Conservation (phyloP, 352 stramenopile species). For the Phytophthora citricola region DNA sequence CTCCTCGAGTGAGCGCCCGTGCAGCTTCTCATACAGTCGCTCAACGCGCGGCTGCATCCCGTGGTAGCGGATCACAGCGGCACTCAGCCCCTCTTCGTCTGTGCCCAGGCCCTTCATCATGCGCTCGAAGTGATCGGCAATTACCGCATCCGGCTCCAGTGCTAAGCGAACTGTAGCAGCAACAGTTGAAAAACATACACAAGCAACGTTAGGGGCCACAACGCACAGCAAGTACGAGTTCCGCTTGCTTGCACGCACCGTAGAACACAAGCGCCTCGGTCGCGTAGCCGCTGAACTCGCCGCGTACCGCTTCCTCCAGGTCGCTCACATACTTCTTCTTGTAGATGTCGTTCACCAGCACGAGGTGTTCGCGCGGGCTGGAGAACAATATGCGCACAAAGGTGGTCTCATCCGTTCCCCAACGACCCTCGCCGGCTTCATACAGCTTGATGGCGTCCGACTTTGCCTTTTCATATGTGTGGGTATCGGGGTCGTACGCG, state of each 20-base stretch:
- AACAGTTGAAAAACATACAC: slow-evolving; percentile 10
- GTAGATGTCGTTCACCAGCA: slow-evolving; percentile 71
- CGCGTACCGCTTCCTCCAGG: slow-evolving; percentile 58
- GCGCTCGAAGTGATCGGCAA: slow-evolving; percentile 63
- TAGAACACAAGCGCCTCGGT: slow-evolving; percentile 70
- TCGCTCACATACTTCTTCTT: slow-evolving; percentile 72
- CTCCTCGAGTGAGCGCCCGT: slow-evolving; percentile 54
- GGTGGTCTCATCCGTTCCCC: slow-evolving; percentile 74
- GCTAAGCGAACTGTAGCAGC: slow-evolving; percentile 51
- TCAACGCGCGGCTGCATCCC: slow-evolving; percentile 48
- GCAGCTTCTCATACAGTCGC: slow-evolving; percentile 50
- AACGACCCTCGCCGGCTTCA: slow-evolving; percentile 73
- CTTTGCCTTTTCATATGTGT: slow-evolving; percentile 65
- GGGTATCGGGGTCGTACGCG: slow-evolving; percentile 51
- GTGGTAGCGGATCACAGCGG: slow-evolving; percentile 64
- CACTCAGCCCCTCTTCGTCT: slow-evolving; percentile 64
- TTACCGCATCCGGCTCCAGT: slow-evolving; percentile 55
- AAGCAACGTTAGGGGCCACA: slow-evolving; percentile 2
- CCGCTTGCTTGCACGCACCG: slow-evolving; percentile 34
- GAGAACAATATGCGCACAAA: slow-evolving; percentile 71
- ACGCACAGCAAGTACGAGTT: neutral
- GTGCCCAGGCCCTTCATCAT: slow-evolving; percentile 67
- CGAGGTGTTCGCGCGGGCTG: slow-evolving; percentile 64
- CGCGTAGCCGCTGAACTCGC: slow-evolving; percentile 73
- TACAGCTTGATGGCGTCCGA: slow-evolving; percentile 68